Percentiles rank a stretch among this genome's conserved stretches.
These are phyloP conservation scores for Hemisphaericaspora lyxosophila DNA, from an alignment of 1,139 yeast genomes.

Conservation along the genomic window DNA sequence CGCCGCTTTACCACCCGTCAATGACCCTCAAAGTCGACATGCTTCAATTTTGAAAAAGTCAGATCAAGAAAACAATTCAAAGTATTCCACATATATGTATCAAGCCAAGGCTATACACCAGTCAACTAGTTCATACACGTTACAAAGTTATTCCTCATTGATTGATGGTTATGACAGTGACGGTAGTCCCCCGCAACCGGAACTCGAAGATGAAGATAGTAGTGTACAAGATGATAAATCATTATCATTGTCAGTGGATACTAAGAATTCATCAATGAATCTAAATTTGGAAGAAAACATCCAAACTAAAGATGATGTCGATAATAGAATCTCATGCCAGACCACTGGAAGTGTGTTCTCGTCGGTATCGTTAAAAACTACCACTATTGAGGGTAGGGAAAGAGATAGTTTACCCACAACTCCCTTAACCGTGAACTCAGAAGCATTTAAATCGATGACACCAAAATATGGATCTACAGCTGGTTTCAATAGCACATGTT, in stretches of 20 bases:
- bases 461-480: neutral
- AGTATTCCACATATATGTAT: slow-evolving; percentile 17
- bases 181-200: neutral
- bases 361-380: no score
- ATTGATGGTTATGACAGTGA: slow-evolving; percentile 22
- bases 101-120: slow-evolving; percentile 9
- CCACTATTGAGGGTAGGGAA: no score
- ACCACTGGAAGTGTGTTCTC: slow-evolving; percentile 1
- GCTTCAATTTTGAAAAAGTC: neutral
- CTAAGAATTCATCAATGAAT: neutral
- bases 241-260: neutral
- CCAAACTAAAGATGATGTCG: neutral
- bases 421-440: neutral
- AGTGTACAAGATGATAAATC: neutral
- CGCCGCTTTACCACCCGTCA: slow-evolving; percentile 28
- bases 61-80: slow-evolving; percentile 6
- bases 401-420: neutral
- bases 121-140: slow-evolving; percentile 17
- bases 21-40: neutral
- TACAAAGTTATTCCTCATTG: slow-evolving; percentile 25
- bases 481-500: neutral
- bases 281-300: neutral
- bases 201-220: neutral
- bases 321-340: neutral
- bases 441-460: neutral